These are phyloP conservation scores for Chamaecrista fasciculata DNA, from an alignment of 306 rosid species.

Conservation along the genomic window DNA sequence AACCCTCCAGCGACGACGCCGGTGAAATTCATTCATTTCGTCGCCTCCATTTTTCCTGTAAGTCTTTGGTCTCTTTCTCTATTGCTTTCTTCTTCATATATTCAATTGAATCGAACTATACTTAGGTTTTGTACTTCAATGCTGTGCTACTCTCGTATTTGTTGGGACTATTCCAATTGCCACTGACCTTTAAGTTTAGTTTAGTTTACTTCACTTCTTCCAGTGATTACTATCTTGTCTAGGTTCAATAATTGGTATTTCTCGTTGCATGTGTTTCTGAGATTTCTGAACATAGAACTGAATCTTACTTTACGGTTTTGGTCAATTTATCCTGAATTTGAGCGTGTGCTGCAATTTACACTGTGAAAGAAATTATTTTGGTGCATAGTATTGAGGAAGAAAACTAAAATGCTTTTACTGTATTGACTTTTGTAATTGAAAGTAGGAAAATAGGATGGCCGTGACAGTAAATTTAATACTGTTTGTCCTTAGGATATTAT, in stretches of 20 bases:
- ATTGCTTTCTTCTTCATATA: neutral
- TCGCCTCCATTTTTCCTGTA: neutral
- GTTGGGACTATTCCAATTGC: neutral
- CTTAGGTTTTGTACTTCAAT: neutral
- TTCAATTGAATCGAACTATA: neutral
- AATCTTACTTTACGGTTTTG: neutral
- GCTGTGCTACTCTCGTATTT: neutral
- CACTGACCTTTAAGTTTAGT: neutral
- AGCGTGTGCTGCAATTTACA: neutral
- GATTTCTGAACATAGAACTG: neutral
- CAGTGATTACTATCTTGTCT: neutral
- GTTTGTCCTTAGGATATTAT: too few relatives aligned
- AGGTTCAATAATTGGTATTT: neutral
- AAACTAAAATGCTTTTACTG: neutral
- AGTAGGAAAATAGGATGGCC: neutral
- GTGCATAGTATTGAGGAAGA: neutral
- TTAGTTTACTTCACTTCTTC: too few relatives aligned
- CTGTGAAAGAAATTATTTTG: neutral
- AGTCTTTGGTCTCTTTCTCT: neutral
- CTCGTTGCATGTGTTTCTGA: neutral
- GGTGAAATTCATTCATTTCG: neutral
- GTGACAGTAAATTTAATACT: neutral
- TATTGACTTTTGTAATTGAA: neutral
- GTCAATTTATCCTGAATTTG: neutral
- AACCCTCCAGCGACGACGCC: constrained; percentile 9